A percentile compares a stretch with the other conserved stretches of the same genome.
These are phyloP conservation scores for Microbotryum violaceum DNA, from an alignment of 1,284 basidiomycete genomes.

Conservation along the genomic window DNA sequence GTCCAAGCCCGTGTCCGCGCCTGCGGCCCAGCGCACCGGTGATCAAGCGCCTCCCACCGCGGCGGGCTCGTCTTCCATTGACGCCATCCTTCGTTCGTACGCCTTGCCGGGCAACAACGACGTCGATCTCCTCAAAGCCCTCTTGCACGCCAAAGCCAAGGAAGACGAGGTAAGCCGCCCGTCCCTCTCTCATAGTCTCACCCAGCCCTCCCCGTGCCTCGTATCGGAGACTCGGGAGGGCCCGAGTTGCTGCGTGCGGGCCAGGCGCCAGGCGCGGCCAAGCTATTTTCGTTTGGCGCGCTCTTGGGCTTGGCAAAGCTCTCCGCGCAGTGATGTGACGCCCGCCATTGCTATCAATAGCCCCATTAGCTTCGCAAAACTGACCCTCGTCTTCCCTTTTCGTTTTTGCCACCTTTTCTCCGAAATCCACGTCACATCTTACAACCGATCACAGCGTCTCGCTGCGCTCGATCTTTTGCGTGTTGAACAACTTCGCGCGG, in stretches of 20 bases:
- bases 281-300: not conserved
- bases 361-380: not conserved
- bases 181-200: not conserved
- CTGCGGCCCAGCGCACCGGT: no score
- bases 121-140: slow-evolving; percentile 31
- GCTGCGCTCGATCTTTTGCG: slow-evolving; percentile 26
- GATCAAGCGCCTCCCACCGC: no score
- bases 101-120: slow-evolving; percentile 22
- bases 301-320: not conserved
- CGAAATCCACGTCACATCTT: not conserved
- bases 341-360: not conserved
- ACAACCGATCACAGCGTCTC: slow-evolving; percentile 16
- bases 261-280: not conserved
- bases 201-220: not conserved
- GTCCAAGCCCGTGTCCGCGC: no score
- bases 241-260: not conserved
- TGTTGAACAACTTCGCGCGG: slow-evolving; percentile 30
- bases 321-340: not conserved
- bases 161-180: slow-evolving; percentile 33
- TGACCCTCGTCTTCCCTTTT: not conserved
- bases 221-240: not conserved
- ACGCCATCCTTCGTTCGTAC: no score
- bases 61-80: no score
- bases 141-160: slow-evolving; percentile 32
- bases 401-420: not conserved